Evolutionary conservation across 495 filamentous ascomycete genomes (phyloP), one percentile per base, ranked within the genome.

Genomic region (Penicillium taxi): DNA sequence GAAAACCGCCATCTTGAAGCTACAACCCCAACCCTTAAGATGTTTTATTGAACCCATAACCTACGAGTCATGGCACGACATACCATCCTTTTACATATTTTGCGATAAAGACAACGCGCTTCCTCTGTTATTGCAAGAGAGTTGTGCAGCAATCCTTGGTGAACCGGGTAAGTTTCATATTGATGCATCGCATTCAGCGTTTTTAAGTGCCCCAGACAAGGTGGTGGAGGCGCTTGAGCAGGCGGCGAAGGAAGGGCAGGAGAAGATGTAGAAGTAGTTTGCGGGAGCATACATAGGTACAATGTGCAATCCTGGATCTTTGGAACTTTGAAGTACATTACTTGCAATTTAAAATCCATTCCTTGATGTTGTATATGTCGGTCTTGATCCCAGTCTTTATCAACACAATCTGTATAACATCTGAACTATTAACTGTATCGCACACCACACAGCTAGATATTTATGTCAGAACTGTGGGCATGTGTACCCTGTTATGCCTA

Each of bases 81-180:
- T 71, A 16, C 67, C 70, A 0, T 58, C 53, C 9, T 67, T 66
- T 13, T 75, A 70, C 24, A 38, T 76, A 1, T 38, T 73, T 9
- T 72, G 63, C 26, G 64, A 72, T 18, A 43, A 59, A 7, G 72
- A 76, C 40, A 22, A 44, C 20, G 53, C 56, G 8, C 47, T 72
- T 25, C 52, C 53, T 0, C 28, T 60, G 1, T 24, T 35, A 9
- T 28, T 39, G 1, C 72, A 76, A 46, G 62, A 60, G 37, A 43
- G 37, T 11, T 52, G 50, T 26, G 53, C 41, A 3, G 6, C 31
- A 24, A 34, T 5, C 0, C 12, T 52, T 38, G 45, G 37, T 6
- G 45, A 41, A 18, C 32, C 41, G 9, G 32, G 35, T 9, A 33
- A 27, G 4, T 47, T 39, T 9, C 45, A 41, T 5, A 27, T 34